Conservation (phyloP, 2,329 filamentous ascomycete species). For the Diaporthe batatas region DNA sequence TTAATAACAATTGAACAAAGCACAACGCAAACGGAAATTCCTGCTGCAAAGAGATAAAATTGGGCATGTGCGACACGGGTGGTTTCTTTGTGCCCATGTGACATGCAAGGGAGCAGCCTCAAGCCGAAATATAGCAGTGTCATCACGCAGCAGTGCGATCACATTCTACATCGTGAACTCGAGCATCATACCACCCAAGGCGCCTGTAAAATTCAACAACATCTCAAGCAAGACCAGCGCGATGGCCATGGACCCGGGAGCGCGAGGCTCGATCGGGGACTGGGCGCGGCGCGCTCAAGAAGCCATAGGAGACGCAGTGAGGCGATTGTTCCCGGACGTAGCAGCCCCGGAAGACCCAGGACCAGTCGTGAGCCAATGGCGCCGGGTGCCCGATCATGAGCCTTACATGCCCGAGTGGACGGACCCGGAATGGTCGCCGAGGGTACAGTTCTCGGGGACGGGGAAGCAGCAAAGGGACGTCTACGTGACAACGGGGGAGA, state of each 20-base stretch:
- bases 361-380: neutral
- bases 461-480: neutral
- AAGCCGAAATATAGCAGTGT: too few relatives aligned
- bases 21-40: conserved; percentile 5
- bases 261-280: too few relatives aligned
- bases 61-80: neutral
- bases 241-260: too few relatives aligned
- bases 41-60: neutral
- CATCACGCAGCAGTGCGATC: too few relatives aligned
- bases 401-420: neutral
- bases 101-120: neutral
- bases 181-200: too few relatives aligned
- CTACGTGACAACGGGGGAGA: neutral
- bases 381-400: neutral
- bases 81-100: neutral
- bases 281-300: too few relatives aligned
- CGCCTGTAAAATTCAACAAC: too few relatives aligned
- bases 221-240: neutral
- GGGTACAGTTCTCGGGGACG: neutral
- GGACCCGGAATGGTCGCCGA: neutral
- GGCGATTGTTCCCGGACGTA: too few relatives aligned
- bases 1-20: neutral
- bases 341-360: neutral
- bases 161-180: too few relatives aligned
- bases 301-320: too few relatives aligned